phyloP scores from a whole-genome alignment of 2,329 filamentous ascomycete genomes.

The Domatiomyces catenatus region DNA sequence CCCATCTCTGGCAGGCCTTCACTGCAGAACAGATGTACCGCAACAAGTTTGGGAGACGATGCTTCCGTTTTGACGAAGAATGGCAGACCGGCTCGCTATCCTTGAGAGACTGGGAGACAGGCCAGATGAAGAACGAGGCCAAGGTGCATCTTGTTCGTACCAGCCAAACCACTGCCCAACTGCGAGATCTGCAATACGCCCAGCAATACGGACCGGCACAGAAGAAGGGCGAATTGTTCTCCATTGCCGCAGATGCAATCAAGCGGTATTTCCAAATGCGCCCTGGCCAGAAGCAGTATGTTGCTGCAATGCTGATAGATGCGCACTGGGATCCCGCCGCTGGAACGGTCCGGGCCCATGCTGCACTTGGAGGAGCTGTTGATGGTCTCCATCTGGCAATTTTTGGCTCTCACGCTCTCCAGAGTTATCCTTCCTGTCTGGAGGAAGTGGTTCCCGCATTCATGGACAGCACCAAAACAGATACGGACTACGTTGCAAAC shows the following conservation, averaged over 20 bases:
- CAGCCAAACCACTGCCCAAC: constrained; percentile 70
- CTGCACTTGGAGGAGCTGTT: constrained; percentile 55
- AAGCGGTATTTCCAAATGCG: constrained; percentile 58
- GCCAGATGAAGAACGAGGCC: constrained; percentile 74
- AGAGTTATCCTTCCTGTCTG: constrained; percentile 76
- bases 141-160: constrained; percentile 73
- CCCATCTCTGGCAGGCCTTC: constrained; percentile 93
- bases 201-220: constrained; percentile 60
- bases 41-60: constrained; percentile 69
- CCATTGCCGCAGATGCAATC: constrained; percentile 63
- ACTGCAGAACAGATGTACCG: constrained; percentile 93
- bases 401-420: constrained; percentile 81
- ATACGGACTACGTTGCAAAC: constrained; percentile 65
- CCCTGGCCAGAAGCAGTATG: constrained; percentile 70
- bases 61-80: constrained; percentile 85
- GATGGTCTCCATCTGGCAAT: constrained; percentile 70
- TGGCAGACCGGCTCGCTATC: constrained; percentile 77
- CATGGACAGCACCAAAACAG: constrained; percentile 76
- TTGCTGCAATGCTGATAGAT: constrained; percentile 75
- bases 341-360: constrained; percentile 62
- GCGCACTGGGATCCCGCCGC: constrained; percentile 65
- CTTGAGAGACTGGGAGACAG: constrained; percentile 53
- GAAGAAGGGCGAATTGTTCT: constrained; percentile 58
- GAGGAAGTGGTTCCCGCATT: constrained; percentile 86
- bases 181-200: constrained; percentile 60